Percentiles rank a stretch among this genome's conserved stretches.
These are phyloP conservation scores for Linderina pennispora DNA, from an alignment of 192 early-diverging fungal species.

Conservation along the genomic window DNA sequence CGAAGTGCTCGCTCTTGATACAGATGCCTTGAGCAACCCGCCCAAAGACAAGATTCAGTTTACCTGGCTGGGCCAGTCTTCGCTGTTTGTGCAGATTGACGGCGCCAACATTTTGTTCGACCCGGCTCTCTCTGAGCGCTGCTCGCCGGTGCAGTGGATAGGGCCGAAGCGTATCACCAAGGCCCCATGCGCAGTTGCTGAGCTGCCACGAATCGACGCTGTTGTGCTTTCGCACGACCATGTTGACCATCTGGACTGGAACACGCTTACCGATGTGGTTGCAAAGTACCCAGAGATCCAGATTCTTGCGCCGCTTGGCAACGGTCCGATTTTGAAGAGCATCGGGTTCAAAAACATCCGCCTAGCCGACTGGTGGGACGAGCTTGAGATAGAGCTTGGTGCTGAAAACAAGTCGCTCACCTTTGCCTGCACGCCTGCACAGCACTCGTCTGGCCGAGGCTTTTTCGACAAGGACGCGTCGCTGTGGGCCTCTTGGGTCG, in stretches of 20 bases:
- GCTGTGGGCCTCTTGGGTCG: constrained; percentile 63
- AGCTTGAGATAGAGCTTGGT: constrained; percentile 16
- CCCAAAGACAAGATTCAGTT: not conserved
- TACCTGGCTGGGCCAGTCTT: constrained; percentile 48
- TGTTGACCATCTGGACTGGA: constrained; percentile 67
- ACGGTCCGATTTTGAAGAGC: constrained; percentile 52
- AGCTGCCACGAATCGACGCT: constrained; percentile 55
- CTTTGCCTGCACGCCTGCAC: constrained; percentile 62
- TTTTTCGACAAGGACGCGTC: constrained; percentile 54
- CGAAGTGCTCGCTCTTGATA: constrained; percentile 19
- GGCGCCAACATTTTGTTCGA: constrained; percentile 61
- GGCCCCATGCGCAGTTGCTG: constrained; percentile 51
- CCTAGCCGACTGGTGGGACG: constrained; percentile 67
- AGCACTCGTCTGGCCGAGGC: constrained; percentile 62
- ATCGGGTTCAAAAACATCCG: constrained; percentile 43
- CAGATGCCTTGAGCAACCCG: constrained; percentile 4
- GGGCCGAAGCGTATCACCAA: constrained; percentile 55
- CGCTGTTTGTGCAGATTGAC: constrained; percentile 50
- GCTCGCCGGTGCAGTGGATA: constrained; percentile 51
- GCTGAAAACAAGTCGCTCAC: no score
- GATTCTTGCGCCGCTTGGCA: constrained; percentile 67
- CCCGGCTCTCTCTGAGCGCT: constrained; percentile 57
- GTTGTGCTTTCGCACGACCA: constrained; percentile 73
- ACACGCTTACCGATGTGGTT: no score
- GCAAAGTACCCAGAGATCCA: constrained; percentile 43